A percentile compares a stretch with the other conserved stretches of the same genome.
These are phyloP conservation scores for Symbiotaphrina buchneri DNA, from an alignment of 495 filamentous ascomycete species.

Conservation along the genomic window DNA sequence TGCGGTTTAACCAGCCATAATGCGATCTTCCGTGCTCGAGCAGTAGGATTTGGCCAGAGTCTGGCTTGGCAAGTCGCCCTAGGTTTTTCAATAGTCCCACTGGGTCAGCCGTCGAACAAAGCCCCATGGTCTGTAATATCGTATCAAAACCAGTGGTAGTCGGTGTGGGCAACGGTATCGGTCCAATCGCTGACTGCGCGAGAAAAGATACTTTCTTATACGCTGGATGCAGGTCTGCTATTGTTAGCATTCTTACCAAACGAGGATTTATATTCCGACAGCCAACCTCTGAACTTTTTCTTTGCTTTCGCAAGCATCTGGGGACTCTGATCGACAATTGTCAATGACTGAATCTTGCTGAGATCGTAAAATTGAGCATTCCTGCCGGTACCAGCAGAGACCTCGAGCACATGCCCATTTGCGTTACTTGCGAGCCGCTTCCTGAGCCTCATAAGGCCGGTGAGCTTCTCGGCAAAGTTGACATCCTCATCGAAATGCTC, in stretches of 20 bases:
- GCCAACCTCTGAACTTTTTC: conserved; percentile 27
- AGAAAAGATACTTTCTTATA: conserved; percentile 21
- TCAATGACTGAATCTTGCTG: conserved; percentile 21
- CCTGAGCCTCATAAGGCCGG: conserved; percentile 39
- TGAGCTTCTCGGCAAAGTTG: conserved; percentile 37
- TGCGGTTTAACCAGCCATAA: conserved; percentile 53
- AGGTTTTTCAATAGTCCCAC: conserved; percentile 38
- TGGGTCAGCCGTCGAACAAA: conserved; percentile 70
- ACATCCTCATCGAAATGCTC: conserved; percentile 38
- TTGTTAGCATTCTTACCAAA: background rate
- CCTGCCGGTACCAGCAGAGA: conserved; percentile 76
- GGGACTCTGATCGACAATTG: conserved; percentile 38
- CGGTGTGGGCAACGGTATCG: conserved; percentile 11
- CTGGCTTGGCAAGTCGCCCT: conserved; percentile 19
- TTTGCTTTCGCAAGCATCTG: conserved; percentile 39
- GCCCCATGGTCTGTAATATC: conserved; percentile 75
- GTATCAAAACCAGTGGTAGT: conserved; percentile 45
- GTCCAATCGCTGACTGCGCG: conserved; percentile 14
- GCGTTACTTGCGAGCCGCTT: conserved; percentile 34
- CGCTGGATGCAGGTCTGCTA: conserved; percentile 16
- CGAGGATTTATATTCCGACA: conserved; percentile 1
- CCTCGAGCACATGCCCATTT: conserved; percentile 64
- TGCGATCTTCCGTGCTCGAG: conserved; percentile 77
- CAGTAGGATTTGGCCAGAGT: conserved; percentile 51
- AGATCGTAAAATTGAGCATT: conserved; percentile 56